Percentiles rank a stretch among this genome's conserved stretches.
These are phyloP conservation scores for Pyrenula aspistea DNA, from an alignment of 495 filamentous ascomycete species.

Conservation along the genomic window DNA sequence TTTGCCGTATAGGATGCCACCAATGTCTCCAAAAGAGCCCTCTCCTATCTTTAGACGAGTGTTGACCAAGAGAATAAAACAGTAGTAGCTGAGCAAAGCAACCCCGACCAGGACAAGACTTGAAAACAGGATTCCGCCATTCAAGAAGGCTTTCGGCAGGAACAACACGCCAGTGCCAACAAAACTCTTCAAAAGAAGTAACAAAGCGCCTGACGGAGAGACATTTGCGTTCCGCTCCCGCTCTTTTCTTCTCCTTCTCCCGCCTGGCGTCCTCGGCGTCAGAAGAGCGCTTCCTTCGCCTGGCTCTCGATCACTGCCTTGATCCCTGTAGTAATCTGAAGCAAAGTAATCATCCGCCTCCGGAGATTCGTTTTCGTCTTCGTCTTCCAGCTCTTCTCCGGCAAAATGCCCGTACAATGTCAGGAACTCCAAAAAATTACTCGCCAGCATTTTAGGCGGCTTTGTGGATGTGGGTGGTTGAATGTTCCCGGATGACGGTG, in stretches of 20 bases:
- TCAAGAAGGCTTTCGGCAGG: constrained; percentile 81
- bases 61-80: constrained; percentile 84
- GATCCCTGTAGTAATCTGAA: constrained; percentile 41
- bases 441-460: constrained; percentile 63
- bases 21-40: constrained; percentile 92
- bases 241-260: constrained; percentile 58
- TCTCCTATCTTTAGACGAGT: constrained; percentile 74
- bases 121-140: constrained; percentile 95
- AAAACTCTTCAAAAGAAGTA: constrained; percentile 89
- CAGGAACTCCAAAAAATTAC: constrained; percentile 88
- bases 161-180: constrained; percentile 97
- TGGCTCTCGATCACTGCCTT: constrained; percentile 44
- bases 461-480: constrained; percentile 21
- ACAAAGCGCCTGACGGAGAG: constrained; percentile 56
- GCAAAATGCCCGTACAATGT: constrained; percentile 95
- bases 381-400: constrained; percentile 89
- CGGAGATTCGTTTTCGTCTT: constrained; percentile 70
- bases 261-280: constrained; percentile 47
- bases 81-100: constrained; percentile 82
- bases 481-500: constrained; percentile 20
- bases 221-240: constrained; percentile 60
- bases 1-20: constrained; percentile 79
- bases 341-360: constrained; percentile 76
- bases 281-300: constrained; percentile 77
- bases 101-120: constrained; percentile 78